phyloP scores from a whole-genome alignment of 495 filamentous ascomycete species.

The Darksidea phi region DNA sequence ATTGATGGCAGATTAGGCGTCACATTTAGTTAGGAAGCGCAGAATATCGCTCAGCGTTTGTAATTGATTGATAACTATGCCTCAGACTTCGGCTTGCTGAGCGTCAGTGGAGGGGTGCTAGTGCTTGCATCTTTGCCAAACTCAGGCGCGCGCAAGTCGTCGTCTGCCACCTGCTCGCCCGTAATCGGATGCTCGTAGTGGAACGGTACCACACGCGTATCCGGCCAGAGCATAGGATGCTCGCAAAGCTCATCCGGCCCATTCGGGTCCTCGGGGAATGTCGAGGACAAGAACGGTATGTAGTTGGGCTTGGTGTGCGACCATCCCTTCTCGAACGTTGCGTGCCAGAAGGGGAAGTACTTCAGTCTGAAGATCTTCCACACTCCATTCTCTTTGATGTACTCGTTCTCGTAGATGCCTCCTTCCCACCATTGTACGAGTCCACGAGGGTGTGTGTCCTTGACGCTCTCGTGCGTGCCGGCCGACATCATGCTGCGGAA shows the following conservation, averaged over 20 bases:
- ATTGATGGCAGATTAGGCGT: background rate
- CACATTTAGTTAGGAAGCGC: background rate
- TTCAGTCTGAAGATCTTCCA: conserved; percentile 57
- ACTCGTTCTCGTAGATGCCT: conserved; percentile 60
- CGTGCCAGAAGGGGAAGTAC: conserved; percentile 60
- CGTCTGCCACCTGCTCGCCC: conserved; percentile 44
- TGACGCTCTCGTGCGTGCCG: conserved; percentile 52
- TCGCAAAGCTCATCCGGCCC: conserved; percentile 56
- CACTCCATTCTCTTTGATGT: conserved; percentile 56
- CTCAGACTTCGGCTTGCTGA: conserved; percentile 37
- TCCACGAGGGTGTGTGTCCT: conserved; percentile 50
- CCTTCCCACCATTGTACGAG: conserved; percentile 58
- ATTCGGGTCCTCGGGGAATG: conserved; percentile 49
- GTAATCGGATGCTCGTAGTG: conserved; percentile 58
- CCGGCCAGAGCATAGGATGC: conserved; percentile 56
- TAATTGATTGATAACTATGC: conserved; percentile 10
- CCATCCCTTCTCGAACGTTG: conserved; percentile 54
- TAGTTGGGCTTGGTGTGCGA: conserved; percentile 53
- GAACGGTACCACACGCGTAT: conserved; percentile 56
- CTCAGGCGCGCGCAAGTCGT: conserved; percentile 52
- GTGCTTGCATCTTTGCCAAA: conserved; percentile 46
- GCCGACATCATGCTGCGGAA: conserved; percentile 58
- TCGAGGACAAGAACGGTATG: conserved; percentile 48
- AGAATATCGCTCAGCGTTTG: background rate
- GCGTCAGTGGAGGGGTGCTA: conserved; percentile 46